These are phyloP conservation scores for Epichloe festucae DNA, from an alignment of 2,329 filamentous ascomycete genomes.

Conservation along the genomic window DNA sequence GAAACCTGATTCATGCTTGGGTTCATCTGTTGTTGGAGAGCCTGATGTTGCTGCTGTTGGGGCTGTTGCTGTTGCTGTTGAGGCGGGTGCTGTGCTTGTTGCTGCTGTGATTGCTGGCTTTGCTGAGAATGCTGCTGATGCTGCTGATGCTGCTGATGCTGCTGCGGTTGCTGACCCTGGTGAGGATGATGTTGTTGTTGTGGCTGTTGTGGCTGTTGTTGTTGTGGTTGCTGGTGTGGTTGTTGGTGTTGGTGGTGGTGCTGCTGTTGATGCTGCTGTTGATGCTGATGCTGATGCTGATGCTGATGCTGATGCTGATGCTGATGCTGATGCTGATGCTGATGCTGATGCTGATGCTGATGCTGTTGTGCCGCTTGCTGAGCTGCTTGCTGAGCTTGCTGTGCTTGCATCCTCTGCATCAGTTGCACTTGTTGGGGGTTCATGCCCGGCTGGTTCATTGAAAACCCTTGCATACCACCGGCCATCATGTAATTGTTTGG, in stretches of 20 bases:
- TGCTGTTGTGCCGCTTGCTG: conserved; percentile 15
- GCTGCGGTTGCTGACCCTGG: conserved; percentile 16
- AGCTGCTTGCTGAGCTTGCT: conserved; percentile 15
- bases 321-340: conserved; percentile 22
- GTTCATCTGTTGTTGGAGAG: conserved; percentile 9
- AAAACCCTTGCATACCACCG: conserved; percentile 39
- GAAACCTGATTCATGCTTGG: conserved; percentile 9
- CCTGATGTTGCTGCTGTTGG: conserved; percentile 14
- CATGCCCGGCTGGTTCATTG: conserved; percentile 40
- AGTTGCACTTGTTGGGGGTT: conserved; percentile 31
- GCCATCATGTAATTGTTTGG: conserved; percentile 36
- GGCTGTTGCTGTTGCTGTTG: conserved; percentile 5
- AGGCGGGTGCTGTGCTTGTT: conserved; percentile 11
- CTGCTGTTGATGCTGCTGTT: conserved; percentile 18
- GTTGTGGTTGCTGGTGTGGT: conserved; percentile 11
- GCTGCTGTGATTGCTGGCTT: conserved; percentile 13
- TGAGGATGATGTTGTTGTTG: conserved; percentile 23
- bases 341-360: conserved; percentile 25
- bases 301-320: conserved; percentile 19
- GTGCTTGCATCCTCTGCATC: conserved; percentile 30
- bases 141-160: conserved; percentile 16
- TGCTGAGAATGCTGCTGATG: conserved; percentile 19
- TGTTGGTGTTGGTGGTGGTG: conserved; percentile 18
- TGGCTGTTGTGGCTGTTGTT: conserved; percentile 5
- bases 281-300: conserved; percentile 21